A percentile compares a stretch with the other conserved stretches of the same genome.
phyloP scores from a whole-genome alignment of 2,329 filamentous ascomycete species.

The Alternaria longipes region DNA sequence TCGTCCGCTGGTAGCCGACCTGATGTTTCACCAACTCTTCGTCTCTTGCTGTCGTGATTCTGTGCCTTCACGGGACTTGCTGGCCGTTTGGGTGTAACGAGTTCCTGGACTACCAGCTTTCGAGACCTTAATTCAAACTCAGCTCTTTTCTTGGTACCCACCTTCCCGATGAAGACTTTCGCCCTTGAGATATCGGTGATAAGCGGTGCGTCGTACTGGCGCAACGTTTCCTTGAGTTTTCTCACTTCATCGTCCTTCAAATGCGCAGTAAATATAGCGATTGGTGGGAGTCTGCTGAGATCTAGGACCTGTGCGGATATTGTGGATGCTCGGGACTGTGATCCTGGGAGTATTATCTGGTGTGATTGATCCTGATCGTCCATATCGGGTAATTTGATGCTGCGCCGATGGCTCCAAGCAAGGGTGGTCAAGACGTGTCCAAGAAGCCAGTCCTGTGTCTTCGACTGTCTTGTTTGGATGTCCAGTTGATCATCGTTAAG shows the following conservation, averaged over 20 bases:
- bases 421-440: constrained; percentile 40
- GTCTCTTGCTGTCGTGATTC: constrained; percentile 29
- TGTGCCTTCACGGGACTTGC: constrained; percentile 24
- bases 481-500: constrained; percentile 31
- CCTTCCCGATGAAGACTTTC: constrained; percentile 75
- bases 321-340: constrained; percentile 29
- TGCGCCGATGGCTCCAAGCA: constrained; percentile 37
- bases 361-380: constrained; percentile 32
- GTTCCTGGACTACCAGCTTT: constrained; percentile 67
- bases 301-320: constrained; percentile 41
- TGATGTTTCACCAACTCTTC: constrained; percentile 17
- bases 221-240: constrained; percentile 70
- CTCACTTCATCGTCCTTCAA: constrained; percentile 70
- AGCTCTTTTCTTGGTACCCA: constrained; percentile 74
- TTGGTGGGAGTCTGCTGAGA: constrained; percentile 64
- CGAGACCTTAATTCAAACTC: constrained; percentile 78
- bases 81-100: constrained; percentile 36
- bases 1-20: constrained; percentile 19
- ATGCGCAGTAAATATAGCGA: constrained; percentile 78
- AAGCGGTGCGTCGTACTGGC: constrained; percentile 63
- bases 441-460: constrained; percentile 33
- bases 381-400: constrained; percentile 28
- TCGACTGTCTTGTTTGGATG: constrained; percentile 19
- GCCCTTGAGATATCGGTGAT: constrained; percentile 79
- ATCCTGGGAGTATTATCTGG: constrained; percentile 27